These are phyloP conservation scores for Teratosphaeriaceae sp. DNA, from an alignment of 2,329 filamentous ascomycete genomes.

Conservation along the genomic window DNA sequence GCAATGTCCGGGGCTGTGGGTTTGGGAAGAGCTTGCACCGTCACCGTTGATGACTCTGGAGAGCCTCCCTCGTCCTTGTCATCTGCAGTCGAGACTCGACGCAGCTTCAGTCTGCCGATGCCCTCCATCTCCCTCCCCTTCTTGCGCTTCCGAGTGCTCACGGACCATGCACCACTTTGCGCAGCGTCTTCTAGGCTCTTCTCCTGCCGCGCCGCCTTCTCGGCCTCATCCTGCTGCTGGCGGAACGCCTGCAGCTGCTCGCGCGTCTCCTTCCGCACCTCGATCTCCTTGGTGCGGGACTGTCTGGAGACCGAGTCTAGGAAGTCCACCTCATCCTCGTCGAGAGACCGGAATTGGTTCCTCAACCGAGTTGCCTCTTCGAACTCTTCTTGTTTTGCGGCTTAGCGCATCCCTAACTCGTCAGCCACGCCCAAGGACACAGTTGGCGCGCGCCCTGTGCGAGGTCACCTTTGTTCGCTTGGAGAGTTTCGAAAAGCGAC, in stretches of 20 bases:
- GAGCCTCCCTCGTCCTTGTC: constrained; percentile 5
- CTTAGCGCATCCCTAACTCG: constrained; percentile 36
- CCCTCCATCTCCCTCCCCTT: constrained; percentile 28
- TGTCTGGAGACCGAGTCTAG: constrained; percentile 55
- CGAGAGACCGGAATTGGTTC: constrained; percentile 71
- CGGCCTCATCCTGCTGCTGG: constrained; percentile 52
- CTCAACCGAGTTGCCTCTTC: constrained; percentile 64
- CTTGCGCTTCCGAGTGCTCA: constrained; percentile 30
- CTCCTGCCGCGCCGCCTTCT: constrained; percentile 38
- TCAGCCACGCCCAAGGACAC: constrained; percentile 15
- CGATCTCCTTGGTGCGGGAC: constrained; percentile 50
- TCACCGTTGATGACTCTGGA: too few relatives aligned
- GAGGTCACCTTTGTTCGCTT: constrained; percentile 68
- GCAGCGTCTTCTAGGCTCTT: constrained; percentile 47
- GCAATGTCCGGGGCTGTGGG: neutral
- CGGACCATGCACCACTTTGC: constrained; percentile 23
- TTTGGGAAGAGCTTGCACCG: too few relatives aligned
- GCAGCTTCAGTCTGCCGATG: constrained; percentile 39
- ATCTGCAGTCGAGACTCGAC: constrained; percentile 30
- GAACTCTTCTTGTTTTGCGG: constrained; percentile 75
- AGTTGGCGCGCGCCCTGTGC: neutral
- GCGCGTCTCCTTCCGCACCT: constrained; percentile 51
- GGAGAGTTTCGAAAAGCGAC: constrained; percentile 66
- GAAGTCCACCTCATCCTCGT: constrained; percentile 75
- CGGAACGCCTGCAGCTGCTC: constrained; percentile 55